These are phyloP conservation scores for Erysimum cheiri DNA, from an alignment of 441 rosid species.

Conservation along the genomic window DNA sequence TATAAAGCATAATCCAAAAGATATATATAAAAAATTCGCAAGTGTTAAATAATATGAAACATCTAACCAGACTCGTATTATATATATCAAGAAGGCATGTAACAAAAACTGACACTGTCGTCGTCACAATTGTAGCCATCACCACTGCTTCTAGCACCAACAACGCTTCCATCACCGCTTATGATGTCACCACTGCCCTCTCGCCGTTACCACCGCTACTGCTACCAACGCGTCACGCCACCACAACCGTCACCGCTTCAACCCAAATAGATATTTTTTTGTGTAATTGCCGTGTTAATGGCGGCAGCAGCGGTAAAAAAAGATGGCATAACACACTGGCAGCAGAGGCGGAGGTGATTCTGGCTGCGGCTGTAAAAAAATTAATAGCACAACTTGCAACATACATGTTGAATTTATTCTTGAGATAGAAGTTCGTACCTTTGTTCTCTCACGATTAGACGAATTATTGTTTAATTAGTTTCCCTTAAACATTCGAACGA, in stretches of 20 bases:
- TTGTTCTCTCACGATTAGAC: background rate
- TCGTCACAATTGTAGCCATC: background rate
- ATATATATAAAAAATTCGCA: background rate
- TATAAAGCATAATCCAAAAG: background rate
- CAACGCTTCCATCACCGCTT: background rate
- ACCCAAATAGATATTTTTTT: background rate
- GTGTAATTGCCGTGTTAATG: background rate
- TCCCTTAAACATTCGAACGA: background rate
- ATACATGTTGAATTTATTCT: background rate
- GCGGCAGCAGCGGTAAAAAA: background rate
- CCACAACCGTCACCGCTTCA: background rate
- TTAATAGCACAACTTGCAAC: background rate
- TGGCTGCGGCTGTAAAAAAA: background rate
- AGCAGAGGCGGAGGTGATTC: background rate
- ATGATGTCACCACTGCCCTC: background rate
- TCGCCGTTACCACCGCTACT: background rate
- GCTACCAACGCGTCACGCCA: background rate
- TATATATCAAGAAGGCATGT: background rate
- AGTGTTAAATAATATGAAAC: background rate
- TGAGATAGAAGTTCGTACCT: background rate
- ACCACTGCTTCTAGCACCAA: background rate
- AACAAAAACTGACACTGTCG: background rate
- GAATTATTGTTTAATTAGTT: background rate
- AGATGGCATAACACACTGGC: background rate
- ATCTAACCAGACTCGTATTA: background rate